Conservation (phyloP, 306 rosid species). For the Datisca glomerata region DNA sequence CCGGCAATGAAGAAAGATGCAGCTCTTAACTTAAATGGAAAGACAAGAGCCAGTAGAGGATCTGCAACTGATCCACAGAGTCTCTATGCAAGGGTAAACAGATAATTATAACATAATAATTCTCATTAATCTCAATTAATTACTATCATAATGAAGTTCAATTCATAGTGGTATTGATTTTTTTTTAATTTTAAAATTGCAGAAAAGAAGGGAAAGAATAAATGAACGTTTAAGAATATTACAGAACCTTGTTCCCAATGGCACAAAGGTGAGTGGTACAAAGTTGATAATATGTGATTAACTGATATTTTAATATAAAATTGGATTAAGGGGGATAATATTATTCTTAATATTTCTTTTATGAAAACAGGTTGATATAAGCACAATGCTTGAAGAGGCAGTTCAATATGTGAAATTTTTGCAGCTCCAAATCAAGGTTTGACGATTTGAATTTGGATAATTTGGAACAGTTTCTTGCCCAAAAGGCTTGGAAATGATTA, state of each 20-base stretch:
- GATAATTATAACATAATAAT: too few species aligned
- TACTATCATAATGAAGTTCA: too few species aligned
- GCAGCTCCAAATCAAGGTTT: conserved; percentile 88
- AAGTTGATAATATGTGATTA: too few species aligned
- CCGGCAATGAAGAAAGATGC: conserved; percentile 21
- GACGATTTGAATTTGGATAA: too few species aligned
- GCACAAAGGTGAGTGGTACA: conserved; percentile 62
- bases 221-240: conserved; percentile 65
- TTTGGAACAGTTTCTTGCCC: too few species aligned
- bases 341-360: background rate
- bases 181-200: conserved; percentile 16
- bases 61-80: conserved; percentile 97
- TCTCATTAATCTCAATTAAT: too few species aligned
- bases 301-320: too few species aligned
- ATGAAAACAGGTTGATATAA: conserved; percentile 63
- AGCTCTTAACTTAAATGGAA: conserved; percentile 28
- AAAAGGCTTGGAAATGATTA: too few species aligned
- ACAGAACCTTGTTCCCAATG: conserved; percentile 83
- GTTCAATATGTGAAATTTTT: conserved; percentile 84
- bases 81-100: conserved; percentile 76
- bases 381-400: conserved; percentile 98
- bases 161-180: background rate
- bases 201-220: conserved; percentile 93
- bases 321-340: background rate
- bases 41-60: conserved; percentile 71